Base-by-base conservation (phyloP, 2,329 filamentous ascomycete species). In the Ophiostoma perfectum region DNA sequence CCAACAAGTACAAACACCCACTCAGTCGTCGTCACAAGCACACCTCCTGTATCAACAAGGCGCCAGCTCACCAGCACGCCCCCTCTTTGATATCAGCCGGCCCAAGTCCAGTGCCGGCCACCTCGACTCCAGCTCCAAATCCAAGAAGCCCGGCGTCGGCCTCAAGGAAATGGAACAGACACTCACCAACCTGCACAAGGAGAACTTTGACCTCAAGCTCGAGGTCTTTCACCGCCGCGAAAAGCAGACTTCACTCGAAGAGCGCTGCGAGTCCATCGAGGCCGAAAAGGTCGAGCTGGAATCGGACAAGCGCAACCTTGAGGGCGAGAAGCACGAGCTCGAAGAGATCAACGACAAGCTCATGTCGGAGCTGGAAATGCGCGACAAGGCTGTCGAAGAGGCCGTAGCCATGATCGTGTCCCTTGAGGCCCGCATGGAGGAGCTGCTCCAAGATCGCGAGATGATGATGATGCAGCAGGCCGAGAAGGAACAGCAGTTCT, bases 161-260 rank as follows among this genome's bases (percentile, higher is more conserved):
- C 78, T 87, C 6, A 88, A 89, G 74, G 88, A 90, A 73, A 87
- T 89, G 80, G 88, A 91, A 75, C 81, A 87, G 83, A 85, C 88
- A 67, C 78, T 91, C 66, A 90, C 89, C 4, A 88, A 81, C 1
- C 78, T 92, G 36, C 87, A 89, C 76, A 92, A 92, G 75, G 86
- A 91, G 77, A 92, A 92, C 74, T 92, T 92, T 72, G 89, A 91
- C 72, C 81, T 92, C 58, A 92, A 92, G 76, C 80, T 92, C 44
- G 89, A 92, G 75, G 77, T 92, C 0, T 90, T 84, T 72, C 88
- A 92, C 74, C 83, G 88, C 6, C 82, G 89, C 41, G 85, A 92
- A 76, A 82, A 84, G 67, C 87, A 90, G 73, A 81, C 81, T 8
- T 76, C 76, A 4, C 78, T 90, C 18, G 84, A 87, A 70, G 76